Base-by-base conservation (phyloP, 176 grass and related monocot genomes). In the Elaeis guineensis region DNA sequence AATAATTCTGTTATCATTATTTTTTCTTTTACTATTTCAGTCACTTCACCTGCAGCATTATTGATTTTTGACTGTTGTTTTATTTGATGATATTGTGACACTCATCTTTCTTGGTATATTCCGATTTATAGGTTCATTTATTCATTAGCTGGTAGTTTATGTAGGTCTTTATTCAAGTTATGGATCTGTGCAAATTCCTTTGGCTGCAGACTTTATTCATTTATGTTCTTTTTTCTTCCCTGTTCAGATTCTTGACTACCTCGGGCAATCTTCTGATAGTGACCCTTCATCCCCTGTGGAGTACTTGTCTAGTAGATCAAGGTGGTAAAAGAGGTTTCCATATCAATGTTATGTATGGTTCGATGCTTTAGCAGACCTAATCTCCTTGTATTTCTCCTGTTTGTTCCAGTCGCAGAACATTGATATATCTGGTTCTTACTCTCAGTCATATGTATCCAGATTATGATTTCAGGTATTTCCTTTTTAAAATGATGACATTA, bases 381-480 rank as follows among this genome's bases (percentile, higher is more conserved):
- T 71, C 59, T 57, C 21, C 16, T 49, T 50, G 4, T 18, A 2
- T 61, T 50, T 70, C 55, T 11, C 35, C 11, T 71, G 8, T 23
- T 52, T 50, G 5, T 30, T 54, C n/a, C 76, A 98, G 87, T 71
- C 87, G 87, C 52, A 98, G 80, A 65, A 83, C 93, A 16, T 79
- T 98, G 65, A 98, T 98, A 83, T 98, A 92, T 75, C 84, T 98
- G 6, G 87, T 98, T 65, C 81, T 92, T 24, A 83, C 87, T 57
- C 84, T 98, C 62, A 74, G 82, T 39, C 87, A 92, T 60, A 82
- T 98, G 70, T 98, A 98, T 79, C 93, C 93, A 65, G 87, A 98
- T 80, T 98, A 92, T 79, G 93, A 98, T 79, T 98, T 98, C 87
- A 92, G 87, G 93, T 98, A 98, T 64, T 66, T 78, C 49, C 14